Evolutionary conservation across 352 stramenopile species (phyloP), one percentile per base, ranked within the genome.

Genomic region (Pythium vanterpoolii): DNA sequence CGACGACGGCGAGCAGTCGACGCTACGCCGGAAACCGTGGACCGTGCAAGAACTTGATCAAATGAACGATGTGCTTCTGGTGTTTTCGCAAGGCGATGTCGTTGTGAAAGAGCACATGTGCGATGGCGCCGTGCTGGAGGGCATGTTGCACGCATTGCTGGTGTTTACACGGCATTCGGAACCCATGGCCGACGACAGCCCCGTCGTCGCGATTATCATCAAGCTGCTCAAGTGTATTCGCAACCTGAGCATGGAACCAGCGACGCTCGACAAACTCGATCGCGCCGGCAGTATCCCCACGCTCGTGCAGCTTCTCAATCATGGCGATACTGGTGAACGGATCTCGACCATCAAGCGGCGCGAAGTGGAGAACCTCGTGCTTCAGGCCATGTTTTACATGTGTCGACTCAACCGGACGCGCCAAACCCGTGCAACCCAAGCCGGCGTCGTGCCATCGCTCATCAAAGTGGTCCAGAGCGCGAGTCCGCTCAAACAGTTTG

Each of bases 31-130:
- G 23, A 51, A 45, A 13, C 56, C 68, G 10, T 93, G 83, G 83
- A 76, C 72, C 0, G 69, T 89, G 39, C 71, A 79, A 19, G 84
- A 96, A 34, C 64, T 93, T 28, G 73, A 91, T 56, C 74, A 87
- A 46, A 90, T 92, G 46, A 95, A 86, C 52, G 84, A 96, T 47
- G 89, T 96, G 26, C 79, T 98, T 9, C 62, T 96, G 13, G 70
- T 96, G 5, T 98, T 98, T 69, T 96, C 90, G 33, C 91, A 97
- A 67, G 89, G 88, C 18, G 91, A 98, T 59, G 77, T 75, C 4
- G 77, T 96, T 11, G 90, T 98, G 14, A 97, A 98, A 70, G 89
- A 98, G 43, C 89, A 96, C 55, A 90, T 98, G 77, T 95, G 88
- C 26, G 87, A 96, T 36, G 74, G 82, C 11, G 79, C 66, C 18